Base-by-base conservation (phyloP, 1,284 basidiomycete genomes). In the Fomitopsis palustris region DNA sequence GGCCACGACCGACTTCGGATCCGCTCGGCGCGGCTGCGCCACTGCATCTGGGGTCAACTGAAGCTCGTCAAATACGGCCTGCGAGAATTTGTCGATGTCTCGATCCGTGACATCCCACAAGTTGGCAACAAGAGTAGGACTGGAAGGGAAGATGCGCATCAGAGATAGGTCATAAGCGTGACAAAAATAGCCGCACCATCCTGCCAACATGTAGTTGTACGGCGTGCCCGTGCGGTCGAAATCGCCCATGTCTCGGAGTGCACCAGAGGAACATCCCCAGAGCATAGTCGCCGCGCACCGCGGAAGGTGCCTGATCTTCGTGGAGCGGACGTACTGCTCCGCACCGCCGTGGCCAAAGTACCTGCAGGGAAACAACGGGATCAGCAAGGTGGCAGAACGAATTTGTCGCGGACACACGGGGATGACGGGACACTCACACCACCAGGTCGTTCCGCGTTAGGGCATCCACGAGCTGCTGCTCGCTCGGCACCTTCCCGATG, bases 61-160 rank as follows among this genome's bases (percentile, higher is more conserved):
- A 8, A 97, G 75, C 61, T 85, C 83, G 62, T 89, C 86, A 67
- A 98, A 90, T 7, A 98, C 94, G 0, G 86, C 79, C 64, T 91
- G 87, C 7, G 95, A 91, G 62, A 98, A 86, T 64, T 92, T 90
- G 77, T 99, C 96, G 64, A 98, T 95, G 71, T 99, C 96, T 53
- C 90, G 85, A 77, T 99, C 96, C 0, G 97, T 99, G 25, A 98
- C 96, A 71, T 99, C 96, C 96, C 97, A 99, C 17, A 99, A 77
- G 70, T 96, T 98, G 0, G 92, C 97, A 14, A 98, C 86, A 51
- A 99, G 81, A 1, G 93, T 90, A 5, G 97, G 96, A 64, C 95
- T 96, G 66, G 16, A 59, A 53, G 35, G 35, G 31, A 31, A 23
- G 4, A 45, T 23, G 55, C 52, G 14, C 25, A 33, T 43, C 55